Evolutionary conservation across 2,329 filamentous ascomycete species (phyloP).

Genomic region (Sodiomyces alkalinus): DNA sequence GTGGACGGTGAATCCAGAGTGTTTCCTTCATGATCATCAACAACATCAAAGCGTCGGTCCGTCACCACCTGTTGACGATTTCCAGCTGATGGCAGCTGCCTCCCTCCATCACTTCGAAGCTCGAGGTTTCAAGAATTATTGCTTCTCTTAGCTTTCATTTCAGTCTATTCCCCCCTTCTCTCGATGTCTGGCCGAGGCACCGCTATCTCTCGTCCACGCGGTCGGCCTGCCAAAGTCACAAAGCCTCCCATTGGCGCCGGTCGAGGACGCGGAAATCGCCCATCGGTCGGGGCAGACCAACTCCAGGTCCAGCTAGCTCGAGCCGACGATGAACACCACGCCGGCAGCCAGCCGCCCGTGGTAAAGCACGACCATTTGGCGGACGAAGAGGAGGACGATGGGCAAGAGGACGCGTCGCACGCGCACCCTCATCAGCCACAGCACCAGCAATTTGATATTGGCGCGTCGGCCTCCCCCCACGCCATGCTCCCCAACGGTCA

Average conservation of each 20-base stretch:
- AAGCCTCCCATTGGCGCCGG: constrained; percentile 16
- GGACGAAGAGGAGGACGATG: constrained; percentile 10
- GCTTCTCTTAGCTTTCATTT: not conserved
- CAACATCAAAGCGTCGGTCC: not conserved
- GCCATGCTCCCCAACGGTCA: constrained; percentile 16
- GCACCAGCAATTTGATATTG: constrained; percentile 14
- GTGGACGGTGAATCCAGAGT: too few species aligned
- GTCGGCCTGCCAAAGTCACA: constrained; percentile 26
- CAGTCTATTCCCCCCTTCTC: not conserved
- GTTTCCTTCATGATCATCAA: constrained; percentile 1
- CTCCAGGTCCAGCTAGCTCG: constrained; percentile 14
- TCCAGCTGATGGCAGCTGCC: constrained; percentile 8
- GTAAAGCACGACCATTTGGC: constrained; percentile 11
- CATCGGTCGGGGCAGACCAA: constrained; percentile 16
- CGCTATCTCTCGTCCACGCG: constrained; percentile 12
- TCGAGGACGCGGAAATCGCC: constrained; percentile 14
- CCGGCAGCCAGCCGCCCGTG: constrained; percentile 2
- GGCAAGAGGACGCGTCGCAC: constrained; percentile 6
- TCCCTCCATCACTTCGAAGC: not conserved
- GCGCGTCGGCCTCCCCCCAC: constrained; percentile 11
- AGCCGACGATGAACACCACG: constrained; percentile 6
- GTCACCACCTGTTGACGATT: not conserved
- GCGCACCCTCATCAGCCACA: constrained; percentile 6
- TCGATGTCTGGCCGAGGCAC: constrained; percentile 8
- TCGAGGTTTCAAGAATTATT: not conserved